Percentiles rank a stretch among this genome's conserved stretches.
Conservation (phyloP, 345 rosid genomes). For the Moricandia moricandioides region DNA sequence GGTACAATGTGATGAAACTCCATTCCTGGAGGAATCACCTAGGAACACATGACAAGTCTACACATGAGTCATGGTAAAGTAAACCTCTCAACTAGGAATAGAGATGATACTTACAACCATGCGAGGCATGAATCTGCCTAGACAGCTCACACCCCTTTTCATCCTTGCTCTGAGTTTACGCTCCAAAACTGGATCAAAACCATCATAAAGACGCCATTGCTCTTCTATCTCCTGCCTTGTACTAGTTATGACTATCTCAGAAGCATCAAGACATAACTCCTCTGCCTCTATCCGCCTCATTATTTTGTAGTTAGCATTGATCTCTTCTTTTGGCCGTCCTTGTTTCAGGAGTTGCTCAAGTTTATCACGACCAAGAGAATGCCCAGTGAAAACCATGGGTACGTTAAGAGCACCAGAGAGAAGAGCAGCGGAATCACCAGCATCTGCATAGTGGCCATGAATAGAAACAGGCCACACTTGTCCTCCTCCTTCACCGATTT, state of each 20-base stretch:
- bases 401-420: slow-evolving; percentile 78
- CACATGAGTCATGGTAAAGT: not conserved
- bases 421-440: slow-evolving; percentile 76
- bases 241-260: slow-evolving; percentile 73
- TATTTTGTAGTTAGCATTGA: slow-evolving; percentile 59
- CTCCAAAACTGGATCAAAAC: slow-evolving; percentile 65
- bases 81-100: not conserved
- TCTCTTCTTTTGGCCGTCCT: slow-evolving; percentile 71
- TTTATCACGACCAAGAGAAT: slow-evolving; percentile 82
- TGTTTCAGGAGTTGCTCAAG: slow-evolving; percentile 71
- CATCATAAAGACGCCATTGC: slow-evolving; percentile 83
- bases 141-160: slow-evolving; percentile 65
- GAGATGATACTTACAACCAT: slow-evolving; percentile 58
- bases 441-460: slow-evolving; percentile 89
- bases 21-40: slow-evolving; percentile 98
- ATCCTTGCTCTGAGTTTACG: slow-evolving; percentile 76
- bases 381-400: slow-evolving; percentile 85
- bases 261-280: slow-evolving; percentile 66
- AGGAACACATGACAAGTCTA: slow-evolving; percentile 14
- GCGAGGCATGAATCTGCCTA: slow-evolving; percentile 77
- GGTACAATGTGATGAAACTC: slow-evolving; percentile 82
- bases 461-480: slow-evolving; percentile 74
- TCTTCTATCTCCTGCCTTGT: slow-evolving; percentile 73
- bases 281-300: slow-evolving; percentile 78
- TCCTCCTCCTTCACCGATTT: slow-evolving; percentile 52